Base-by-base conservation (phyloP, 2,329 filamentous ascomycete species). In the Botrytis squamosa region DNA sequence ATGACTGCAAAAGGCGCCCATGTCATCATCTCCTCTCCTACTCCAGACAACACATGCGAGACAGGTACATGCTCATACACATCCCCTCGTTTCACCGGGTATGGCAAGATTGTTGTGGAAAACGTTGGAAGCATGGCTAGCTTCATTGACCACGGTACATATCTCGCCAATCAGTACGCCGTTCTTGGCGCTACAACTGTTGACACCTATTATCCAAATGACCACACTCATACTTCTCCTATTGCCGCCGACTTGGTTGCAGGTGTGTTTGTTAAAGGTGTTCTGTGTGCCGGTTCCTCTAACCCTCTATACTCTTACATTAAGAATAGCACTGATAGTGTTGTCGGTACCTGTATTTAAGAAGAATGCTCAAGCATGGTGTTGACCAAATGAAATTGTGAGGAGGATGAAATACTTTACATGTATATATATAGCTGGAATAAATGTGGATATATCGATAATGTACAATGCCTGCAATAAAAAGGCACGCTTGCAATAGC, bases 11-110 rank as follows among this genome's bases (percentile, higher is more conserved):
- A 89, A 79, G 90, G 90, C 3, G 89, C 88, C 3, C 85, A 84
- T n/a, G 90, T 92, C 63, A 84, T 92, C 64, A 83, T 92, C 52
- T 85, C 84, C 46, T 85, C 84, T 25, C 88, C 88, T 75, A 92
- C 90, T 2, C 89, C 90, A 0, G 88, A 91, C 78, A 91, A 92
- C 78, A 83, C 85, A 0, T 91, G 88, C 86, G 88, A 91, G 77
- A 83, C 82, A 0, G 88, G 88, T 0, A 82, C 77, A 0, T 90
- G 85, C 77, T 76, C 75, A 7, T 86, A 86, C 74, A 77, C 78
- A 0, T 80, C 87, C 3, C 82, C 84, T 29, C 83, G 89, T 4
- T 92, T 91, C 77, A 89, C 89, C 0, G 85, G 79, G 1, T 91
- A 90, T 77, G 85, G 86, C 16, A 76, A 82, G 75, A 81, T 83